Conservation (phyloP, 106 monocot genomes). For the Xerophyta viscosa region DNA sequence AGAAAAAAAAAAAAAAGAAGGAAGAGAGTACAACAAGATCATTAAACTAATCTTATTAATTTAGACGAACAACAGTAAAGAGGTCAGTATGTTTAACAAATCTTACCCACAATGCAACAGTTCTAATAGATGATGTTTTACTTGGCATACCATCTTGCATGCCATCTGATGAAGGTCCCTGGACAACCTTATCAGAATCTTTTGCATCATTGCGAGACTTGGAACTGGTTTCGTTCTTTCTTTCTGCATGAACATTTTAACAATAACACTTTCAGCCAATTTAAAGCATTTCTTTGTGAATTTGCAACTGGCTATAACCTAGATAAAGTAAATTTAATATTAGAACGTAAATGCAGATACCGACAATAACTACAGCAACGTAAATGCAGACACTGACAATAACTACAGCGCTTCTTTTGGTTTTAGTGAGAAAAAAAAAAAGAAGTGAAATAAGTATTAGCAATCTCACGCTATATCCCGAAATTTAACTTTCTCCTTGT, state of each 20-base stretch:
- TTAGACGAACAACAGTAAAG: not conserved
- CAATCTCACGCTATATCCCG: too few species aligned
- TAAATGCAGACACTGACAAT: too few species aligned
- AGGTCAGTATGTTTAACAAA: not conserved
- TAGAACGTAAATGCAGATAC: slow-evolving; percentile 7
- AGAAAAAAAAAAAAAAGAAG: not conserved
- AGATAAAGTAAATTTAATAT: not conserved
- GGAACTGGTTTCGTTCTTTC: slow-evolving; percentile 8
- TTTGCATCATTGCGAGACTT: slow-evolving; percentile 20
- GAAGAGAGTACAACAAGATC: not conserved
- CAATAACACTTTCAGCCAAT: slow-evolving; percentile 27
- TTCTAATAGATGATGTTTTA: slow-evolving; percentile 35
- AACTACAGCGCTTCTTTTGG: too few species aligned
- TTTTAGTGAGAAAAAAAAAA: too few species aligned
- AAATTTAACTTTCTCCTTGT: too few species aligned
- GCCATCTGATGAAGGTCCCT: slow-evolving; percentile 7
- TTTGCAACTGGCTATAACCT: slow-evolving; percentile 12
- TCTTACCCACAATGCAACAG: slow-evolving; percentile 54
- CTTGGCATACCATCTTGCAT: slow-evolving; percentile 7
- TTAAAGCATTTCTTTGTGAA: slow-evolving; percentile 16
- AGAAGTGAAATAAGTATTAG: too few species aligned
- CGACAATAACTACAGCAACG: too few species aligned
- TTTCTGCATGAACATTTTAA: slow-evolving; percentile 46
- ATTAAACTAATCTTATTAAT: not conserved
- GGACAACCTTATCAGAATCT: slow-evolving; percentile 5